Conservation (phyloP, 1,284 basidiomycete genomes). For the Leccinum angustisporum region DNA sequence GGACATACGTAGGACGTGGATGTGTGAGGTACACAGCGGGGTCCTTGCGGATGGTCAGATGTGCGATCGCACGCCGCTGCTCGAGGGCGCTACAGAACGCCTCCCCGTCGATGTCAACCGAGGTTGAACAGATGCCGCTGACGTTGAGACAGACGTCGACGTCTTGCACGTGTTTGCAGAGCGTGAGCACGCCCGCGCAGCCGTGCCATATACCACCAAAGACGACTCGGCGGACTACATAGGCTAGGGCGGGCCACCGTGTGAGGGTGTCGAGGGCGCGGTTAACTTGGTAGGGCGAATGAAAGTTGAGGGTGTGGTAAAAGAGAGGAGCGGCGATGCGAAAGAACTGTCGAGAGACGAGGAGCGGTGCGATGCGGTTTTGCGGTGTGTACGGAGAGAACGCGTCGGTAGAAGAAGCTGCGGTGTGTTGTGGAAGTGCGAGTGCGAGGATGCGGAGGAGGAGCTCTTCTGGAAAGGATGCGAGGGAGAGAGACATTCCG, state of each 20-base stretch:
- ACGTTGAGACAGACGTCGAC: constrained; percentile 49
- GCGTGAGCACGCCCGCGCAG: constrained; percentile 29
- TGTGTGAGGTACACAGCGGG: constrained; percentile 51
- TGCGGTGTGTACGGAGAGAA: constrained; percentile 17
- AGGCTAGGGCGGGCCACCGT: constrained; percentile 37
- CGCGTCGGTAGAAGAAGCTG: constrained; percentile 34
- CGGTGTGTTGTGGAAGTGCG: constrained; percentile 24
- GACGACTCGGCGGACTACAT: constrained; percentile 40
- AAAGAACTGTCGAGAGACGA: constrained; percentile 48
- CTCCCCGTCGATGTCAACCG: constrained; percentile 32
- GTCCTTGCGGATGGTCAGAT: constrained; percentile 51
- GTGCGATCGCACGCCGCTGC: constrained; percentile 35
- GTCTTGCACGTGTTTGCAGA: constrained; percentile 35
- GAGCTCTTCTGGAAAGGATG: constrained; percentile 56
- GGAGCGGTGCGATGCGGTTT: constrained; percentile 39
- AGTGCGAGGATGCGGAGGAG: constrained; percentile 50
- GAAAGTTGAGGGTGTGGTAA: constrained; percentile 48
- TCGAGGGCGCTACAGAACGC: constrained; percentile 44
- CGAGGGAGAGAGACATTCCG: constrained; percentile 26
- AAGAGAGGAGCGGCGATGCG: constrained; percentile 54
- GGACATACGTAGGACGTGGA: constrained; percentile 42
- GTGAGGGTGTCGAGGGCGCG: constrained; percentile 41
- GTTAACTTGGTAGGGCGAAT: constrained; percentile 37
- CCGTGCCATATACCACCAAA: constrained; percentile 34
- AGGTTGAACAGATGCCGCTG: not conserved